These are phyloP conservation scores for Microbotryomycetes sp. DNA, from an alignment of 1,284 basidiomycete species.

Conservation along the genomic window DNA sequence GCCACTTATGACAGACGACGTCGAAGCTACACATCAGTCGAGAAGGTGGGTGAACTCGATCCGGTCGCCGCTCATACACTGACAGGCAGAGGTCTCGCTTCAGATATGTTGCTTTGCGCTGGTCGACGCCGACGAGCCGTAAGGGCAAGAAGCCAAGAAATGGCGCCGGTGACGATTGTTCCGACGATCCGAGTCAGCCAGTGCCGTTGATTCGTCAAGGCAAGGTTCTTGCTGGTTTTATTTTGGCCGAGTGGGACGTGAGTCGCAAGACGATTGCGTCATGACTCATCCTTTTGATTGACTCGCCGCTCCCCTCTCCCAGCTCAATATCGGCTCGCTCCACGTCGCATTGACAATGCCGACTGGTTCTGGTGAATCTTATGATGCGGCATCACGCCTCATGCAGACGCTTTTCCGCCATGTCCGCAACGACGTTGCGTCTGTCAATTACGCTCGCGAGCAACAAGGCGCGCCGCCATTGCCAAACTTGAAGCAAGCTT, in stretches of 20 bases:
- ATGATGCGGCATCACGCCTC: conserved; percentile 20
- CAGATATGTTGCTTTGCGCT: conserved; percentile 20
- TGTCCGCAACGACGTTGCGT: conserved; percentile 8
- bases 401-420: conserved; percentile 16
- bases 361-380: conserved; percentile 22
- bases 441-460: conserved; percentile 2
- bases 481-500: conserved; percentile 8
- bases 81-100: no score
- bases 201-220: conserved; percentile 2
- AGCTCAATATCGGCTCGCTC: conserved; percentile 11
- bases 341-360: conserved; percentile 15
- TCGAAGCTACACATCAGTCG: neutral
- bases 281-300: neutral
- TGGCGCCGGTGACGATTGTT: neutral
- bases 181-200: neutral
- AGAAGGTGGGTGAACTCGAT: neutral
- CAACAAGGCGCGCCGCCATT: neutral
- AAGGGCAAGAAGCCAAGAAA: conserved; percentile 1
- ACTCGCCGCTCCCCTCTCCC: neutral
- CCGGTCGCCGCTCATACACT: no score
- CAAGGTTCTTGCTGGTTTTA: conserved; percentile 15
- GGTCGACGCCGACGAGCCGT: conserved; percentile 12
- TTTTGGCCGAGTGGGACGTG: conserved; percentile 23
- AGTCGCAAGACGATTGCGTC: no score
- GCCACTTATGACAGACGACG: conserved; percentile 10